Conservation (phyloP, 495 filamentous ascomycete genomes). For the Sordaria brevicollis region DNA sequence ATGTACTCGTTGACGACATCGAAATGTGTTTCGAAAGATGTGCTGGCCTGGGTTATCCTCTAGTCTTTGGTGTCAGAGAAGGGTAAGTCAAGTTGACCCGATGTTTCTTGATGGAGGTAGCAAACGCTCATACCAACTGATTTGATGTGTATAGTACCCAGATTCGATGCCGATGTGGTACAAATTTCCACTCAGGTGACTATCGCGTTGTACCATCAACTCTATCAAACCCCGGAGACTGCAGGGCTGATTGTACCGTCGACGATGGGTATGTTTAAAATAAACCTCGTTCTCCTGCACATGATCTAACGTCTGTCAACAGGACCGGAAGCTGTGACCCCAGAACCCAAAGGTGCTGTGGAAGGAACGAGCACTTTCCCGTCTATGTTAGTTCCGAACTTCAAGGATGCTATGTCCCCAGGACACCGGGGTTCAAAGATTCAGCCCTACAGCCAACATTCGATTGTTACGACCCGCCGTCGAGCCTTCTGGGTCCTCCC, state of each 20-base stretch:
- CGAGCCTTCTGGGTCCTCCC: neutral
- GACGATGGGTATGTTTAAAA: neutral
- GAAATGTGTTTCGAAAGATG: neutral
- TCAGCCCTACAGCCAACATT: neutral
- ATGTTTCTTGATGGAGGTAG: neutral
- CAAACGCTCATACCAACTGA: neutral
- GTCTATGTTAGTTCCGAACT: slow-evolving; percentile 17
- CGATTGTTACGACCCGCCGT: neutral
- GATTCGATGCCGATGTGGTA: slow-evolving; percentile 5
- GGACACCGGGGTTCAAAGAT: slow-evolving; percentile 10
- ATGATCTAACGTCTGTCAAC: neutral
- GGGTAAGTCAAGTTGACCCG: neutral
- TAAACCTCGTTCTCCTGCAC: neutral
- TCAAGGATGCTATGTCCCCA: slow-evolving; percentile 13
- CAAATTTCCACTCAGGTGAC: neutral
- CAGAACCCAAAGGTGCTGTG: slow-evolving; percentile 1
- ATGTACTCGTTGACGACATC: neutral
- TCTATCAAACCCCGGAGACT: neutral
- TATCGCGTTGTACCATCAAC: slow-evolving; percentile 1
- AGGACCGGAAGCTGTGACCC: neutral
- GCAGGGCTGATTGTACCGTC: neutral
- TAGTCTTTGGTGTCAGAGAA: neutral
- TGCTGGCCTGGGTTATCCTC: slow-evolving; percentile 8
- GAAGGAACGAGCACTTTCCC: neutral
- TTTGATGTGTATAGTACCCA: neutral